Evolutionary conservation across 306 rosid species (phyloP).

Genomic region (cucumber (Cucumis sativus)): DNA sequence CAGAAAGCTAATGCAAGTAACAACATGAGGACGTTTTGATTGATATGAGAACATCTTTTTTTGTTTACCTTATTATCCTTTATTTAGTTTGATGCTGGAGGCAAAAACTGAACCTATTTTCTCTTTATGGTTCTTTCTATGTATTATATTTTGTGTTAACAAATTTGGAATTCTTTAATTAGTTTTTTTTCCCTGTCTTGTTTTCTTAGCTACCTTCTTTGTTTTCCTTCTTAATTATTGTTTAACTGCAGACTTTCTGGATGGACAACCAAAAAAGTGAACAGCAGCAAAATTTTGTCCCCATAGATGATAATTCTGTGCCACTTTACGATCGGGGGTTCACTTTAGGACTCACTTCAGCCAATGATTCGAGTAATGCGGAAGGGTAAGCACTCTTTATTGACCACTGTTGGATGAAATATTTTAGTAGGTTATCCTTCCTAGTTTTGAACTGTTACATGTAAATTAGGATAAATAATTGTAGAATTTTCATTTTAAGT

Average conservation of each 20-base stretch:
- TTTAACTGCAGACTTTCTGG: constrained; percentile 81
- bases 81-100: not conserved
- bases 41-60: not conserved
- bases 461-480: not conserved
- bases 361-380: constrained; percentile 41
- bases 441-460: not conserved
- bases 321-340: constrained; percentile 93
- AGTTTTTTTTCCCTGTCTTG: not conserved
- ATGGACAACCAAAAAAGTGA: constrained; percentile 56
- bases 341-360: constrained; percentile 75
- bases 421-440: not conserved
- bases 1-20: not conserved
- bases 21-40: not conserved
- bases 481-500: not conserved
- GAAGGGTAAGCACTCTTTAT: constrained; percentile 47
- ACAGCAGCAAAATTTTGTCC: constrained; percentile 29
- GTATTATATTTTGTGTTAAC: not conserved
- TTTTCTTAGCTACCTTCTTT: not conserved
- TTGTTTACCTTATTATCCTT: not conserved
- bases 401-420: not conserved
- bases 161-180: not conserved
- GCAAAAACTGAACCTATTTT: not conserved
- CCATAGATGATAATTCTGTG: constrained; percentile 56
- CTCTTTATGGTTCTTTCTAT: not conserved
- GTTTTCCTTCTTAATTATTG: constrained; percentile 2